Evolutionary conservation across 1,284 basidiomycete genomes (phyloP).

Genomic region (Leccinum pseudoinsigne): DNA sequence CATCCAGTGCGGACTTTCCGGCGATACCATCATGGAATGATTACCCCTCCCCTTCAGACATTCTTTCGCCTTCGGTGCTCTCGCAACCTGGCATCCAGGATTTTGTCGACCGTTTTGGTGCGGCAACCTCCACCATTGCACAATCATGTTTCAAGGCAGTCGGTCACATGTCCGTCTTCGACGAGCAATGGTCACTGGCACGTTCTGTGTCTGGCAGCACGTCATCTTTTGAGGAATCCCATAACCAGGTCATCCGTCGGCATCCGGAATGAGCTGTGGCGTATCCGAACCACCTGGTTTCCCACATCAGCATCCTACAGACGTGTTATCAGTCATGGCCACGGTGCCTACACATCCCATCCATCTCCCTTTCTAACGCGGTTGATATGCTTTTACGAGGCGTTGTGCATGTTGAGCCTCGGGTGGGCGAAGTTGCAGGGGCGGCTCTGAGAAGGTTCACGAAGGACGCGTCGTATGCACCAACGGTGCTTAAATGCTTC

Average conservation of each 20-base stretch:
- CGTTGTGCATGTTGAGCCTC: conserved; percentile 82
- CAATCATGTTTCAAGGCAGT: conserved; percentile 66
- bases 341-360: conserved; percentile 60
- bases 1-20: conserved; percentile 71
- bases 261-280: conserved; percentile 73
- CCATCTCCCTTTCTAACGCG: conserved; percentile 57
- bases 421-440: conserved; percentile 68
- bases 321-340: conserved; percentile 88
- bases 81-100: conserved; percentile 72
- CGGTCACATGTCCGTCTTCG: conserved; percentile 80
- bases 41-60: conserved; percentile 70
- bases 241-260: conserved; percentile 61
- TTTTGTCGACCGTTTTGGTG: conserved; percentile 70
- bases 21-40: conserved; percentile 59
- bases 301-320: conserved; percentile 75
- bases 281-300: conserved; percentile 63
- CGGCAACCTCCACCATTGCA: conserved; percentile 64
- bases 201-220: conserved; percentile 41
- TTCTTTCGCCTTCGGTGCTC: conserved; percentile 52
- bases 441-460: conserved; percentile 76
- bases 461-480: conserved; percentile 56
- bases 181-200: conserved; percentile 74
- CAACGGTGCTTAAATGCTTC: conserved; percentile 69
- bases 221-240: conserved; percentile 68
- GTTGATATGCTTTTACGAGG: conserved; percentile 83